Evolutionary conservation across 2,329 filamentous ascomycete genomes (phyloP).

Genomic region (Lachnellula occidentalis): DNA sequence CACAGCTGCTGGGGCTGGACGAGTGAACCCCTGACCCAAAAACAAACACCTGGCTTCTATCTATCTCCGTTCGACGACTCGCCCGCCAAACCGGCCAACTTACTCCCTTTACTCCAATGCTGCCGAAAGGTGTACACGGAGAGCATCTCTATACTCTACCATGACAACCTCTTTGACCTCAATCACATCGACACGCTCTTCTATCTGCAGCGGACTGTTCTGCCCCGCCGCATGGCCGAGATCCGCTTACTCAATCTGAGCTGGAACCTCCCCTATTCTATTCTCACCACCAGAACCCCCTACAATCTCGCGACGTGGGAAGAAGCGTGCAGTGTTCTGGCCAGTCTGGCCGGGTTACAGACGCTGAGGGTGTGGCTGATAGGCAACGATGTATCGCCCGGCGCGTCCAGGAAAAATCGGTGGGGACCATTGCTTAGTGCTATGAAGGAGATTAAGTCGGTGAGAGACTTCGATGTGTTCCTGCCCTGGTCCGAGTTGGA

Average conservation of each 20-base stretch:
- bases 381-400: not conserved
- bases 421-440: not conserved
- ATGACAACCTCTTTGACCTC: not conserved
- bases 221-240: not conserved
- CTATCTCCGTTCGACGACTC: no score
- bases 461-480: not conserved
- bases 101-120: not conserved
- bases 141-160: not conserved
- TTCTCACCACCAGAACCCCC: not conserved
- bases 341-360: not conserved
- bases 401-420: not conserved
- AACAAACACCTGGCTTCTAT: not conserved
- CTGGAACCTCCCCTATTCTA: not conserved
- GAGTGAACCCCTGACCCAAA: not conserved
- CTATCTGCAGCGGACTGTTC: not conserved
- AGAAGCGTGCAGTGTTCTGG: not conserved
- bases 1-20: not conserved
- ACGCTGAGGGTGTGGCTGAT: not conserved
- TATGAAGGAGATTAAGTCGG: not conserved
- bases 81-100: not conserved
- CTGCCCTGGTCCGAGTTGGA: not conserved
- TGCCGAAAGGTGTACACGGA: not conserved
- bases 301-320: not conserved
- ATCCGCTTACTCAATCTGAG: not conserved
- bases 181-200: not conserved